Percentiles rank a stretch among this genome's conserved stretches.
phyloP scores from a whole-genome alignment of 2,329 filamentous ascomycete genomes.

The Colletotrichum godetiae region DNA sequence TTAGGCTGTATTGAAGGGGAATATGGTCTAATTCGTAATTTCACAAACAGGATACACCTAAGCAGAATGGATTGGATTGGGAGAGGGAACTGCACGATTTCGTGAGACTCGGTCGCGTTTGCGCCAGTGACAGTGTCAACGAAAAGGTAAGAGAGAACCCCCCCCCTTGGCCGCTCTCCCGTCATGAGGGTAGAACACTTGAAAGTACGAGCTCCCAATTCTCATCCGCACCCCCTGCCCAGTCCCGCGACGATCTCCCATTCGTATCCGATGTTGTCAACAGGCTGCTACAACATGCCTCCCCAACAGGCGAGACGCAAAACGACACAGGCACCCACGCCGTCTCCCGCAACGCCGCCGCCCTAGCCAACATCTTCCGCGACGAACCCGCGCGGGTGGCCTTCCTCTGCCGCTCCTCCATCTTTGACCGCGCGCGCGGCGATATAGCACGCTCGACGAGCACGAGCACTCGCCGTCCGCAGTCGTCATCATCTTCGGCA shows the following conservation, averaged over 20 bases:
- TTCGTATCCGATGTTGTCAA: conserved; percentile 61
- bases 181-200: not conserved
- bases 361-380: conserved; percentile 59
- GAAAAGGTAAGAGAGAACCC: conserved; percentile 51
- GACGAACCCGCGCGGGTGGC: conserved; percentile 63
- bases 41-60: conserved; percentile 45
- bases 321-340: conserved; percentile 49
- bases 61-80: conserved; percentile 53
- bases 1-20: not conserved
- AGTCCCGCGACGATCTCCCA: conserved; percentile 58
- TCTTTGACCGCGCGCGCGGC: conserved; percentile 69
- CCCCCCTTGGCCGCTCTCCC: not conserved
- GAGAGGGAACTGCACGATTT: conserved; percentile 56
- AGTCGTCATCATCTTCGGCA: not conserved
- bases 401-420: conserved; percentile 72
- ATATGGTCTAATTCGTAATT: not conserved
- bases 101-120: conserved; percentile 57
- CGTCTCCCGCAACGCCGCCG: conserved; percentile 58
- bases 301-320: conserved; percentile 45
- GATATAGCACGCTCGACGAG: conserved; percentile 32
- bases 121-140: conserved; percentile 43
- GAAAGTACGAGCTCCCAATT: too few species aligned
- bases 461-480: not conserved
- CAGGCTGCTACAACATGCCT: conserved; percentile 57
- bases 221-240: not conserved